Base-by-base conservation (phyloP, 305 asterid species). In the Fraxinus platypoda region DNA sequence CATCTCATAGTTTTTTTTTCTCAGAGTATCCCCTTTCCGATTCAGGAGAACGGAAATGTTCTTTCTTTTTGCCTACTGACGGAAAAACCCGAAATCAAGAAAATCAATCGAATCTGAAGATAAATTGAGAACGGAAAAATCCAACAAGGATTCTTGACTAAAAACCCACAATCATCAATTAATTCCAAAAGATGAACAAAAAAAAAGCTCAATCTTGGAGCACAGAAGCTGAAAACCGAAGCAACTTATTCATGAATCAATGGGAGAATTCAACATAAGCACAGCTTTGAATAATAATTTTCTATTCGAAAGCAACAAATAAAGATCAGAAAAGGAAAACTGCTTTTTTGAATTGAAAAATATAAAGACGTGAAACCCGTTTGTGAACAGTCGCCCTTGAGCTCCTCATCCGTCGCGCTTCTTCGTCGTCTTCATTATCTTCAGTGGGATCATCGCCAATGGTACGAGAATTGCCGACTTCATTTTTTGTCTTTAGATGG, bases 21-120 rank as follows among this genome's bases (percentile, higher is more conserved):
- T n/a, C 23, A 15, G 75, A 75, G 3, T 57, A 57, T 19, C 28
- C 12, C 68, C 68, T n/a, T n/a, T n/a, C n/a, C 25, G 26, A 75
- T 73, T 57, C 35, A 6, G 43, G 9, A 8, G 11, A 38, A 8
- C 2, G 8, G 1, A 38, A 38, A 38, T 8, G 2, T 38, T 7
- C 46, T 38, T 38, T 38, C 46, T 8, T 38, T 8, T 38, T 1
- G 46, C 46, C 46, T 38, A 8, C 46, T 38, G 2, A 38, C 79
- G 38, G 4, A 12, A 74, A 78, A 70, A 59, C 49, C 64, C 81
- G 78, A 82, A 30, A 62, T 34, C 70, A 28, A 76, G 49, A 74
- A 71, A 76, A 82, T 37, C 75, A 84, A 83, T 80, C 81, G 76
- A 15, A 73, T 68, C 6, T 74, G 15, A 83, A 66, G 78, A 85